Conservation (phyloP, 169 alveolate species). For the Eimeria tenella region DNA sequence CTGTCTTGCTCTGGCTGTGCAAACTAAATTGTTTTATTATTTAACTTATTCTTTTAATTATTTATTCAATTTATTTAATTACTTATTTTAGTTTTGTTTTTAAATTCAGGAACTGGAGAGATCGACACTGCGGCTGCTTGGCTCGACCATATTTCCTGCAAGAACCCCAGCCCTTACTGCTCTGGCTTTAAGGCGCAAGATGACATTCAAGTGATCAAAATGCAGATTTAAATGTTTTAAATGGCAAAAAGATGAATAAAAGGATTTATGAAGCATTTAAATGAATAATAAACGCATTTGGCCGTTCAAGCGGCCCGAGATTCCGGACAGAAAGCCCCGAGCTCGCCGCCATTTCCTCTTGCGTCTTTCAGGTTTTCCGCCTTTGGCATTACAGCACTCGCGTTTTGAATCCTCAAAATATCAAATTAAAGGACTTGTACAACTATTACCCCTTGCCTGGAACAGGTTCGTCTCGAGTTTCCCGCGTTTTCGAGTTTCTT, state of each 20-base stretch:
- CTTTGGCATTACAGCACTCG: constrained; percentile 42
- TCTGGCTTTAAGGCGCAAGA: constrained; percentile 7
- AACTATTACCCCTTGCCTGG: neutral
- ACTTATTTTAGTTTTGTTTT: neutral
- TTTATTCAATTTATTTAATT: no score
- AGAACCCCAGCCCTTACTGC: constrained; percentile 15
- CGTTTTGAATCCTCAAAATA: constrained; percentile 40
- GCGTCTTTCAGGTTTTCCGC: neutral
- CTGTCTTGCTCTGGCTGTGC: no score
- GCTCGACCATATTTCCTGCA: constrained; percentile 58
- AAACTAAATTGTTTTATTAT: no score
- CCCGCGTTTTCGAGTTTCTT: no score
- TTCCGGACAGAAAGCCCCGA: no score
- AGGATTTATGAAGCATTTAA: no score
- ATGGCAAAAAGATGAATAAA: no score
- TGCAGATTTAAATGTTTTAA: no score
- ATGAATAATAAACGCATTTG: no score
- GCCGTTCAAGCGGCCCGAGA: no score
- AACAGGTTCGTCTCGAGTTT: neutral
- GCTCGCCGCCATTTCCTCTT: no score
- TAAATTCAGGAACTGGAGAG: constrained; percentile 5
- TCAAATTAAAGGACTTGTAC: neutral
- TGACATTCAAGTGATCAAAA: neutral
- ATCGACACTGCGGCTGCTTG: constrained; percentile 49
- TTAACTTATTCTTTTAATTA: no score